These are phyloP conservation scores for Chalciporus pseudorubinellus DNA, from an alignment of 768 basidiomycete genomes.

Conservation along the genomic window DNA sequence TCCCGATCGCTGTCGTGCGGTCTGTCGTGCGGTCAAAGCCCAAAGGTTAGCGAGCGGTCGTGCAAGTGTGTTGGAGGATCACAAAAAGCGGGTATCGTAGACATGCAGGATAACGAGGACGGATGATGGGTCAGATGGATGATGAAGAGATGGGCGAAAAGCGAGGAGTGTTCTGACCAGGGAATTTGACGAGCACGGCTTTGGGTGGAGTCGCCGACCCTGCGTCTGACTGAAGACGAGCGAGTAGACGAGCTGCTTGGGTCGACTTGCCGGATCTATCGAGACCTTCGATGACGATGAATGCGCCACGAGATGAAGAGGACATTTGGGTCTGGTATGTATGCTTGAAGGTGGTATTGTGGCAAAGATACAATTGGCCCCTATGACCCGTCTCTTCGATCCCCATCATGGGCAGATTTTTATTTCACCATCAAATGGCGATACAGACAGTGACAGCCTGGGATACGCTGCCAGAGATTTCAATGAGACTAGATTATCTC, in stretches of 20 bases:
- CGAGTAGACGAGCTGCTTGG: slow-evolving; percentile 63
- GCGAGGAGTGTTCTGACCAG: slow-evolving; percentile 52
- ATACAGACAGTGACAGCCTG: too few relatives aligned
- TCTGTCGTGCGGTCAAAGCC: slow-evolving; percentile 46
- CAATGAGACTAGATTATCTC: too few relatives aligned
- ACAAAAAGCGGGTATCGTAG: neutral
- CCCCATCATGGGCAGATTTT: neutral
- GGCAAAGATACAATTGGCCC: too few relatives aligned
- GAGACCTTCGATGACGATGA: slow-evolving; percentile 95
- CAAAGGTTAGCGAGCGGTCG: neutral
- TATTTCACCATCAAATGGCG: too few relatives aligned
- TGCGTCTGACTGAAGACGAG: slow-evolving; percentile 44
- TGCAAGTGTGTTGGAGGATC: neutral
- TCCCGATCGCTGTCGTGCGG: slow-evolving; percentile 85
- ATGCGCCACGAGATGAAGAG: slow-evolving; percentile 53
- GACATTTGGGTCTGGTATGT: slow-evolving; percentile 10
- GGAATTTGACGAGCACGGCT: slow-evolving; percentile 78
- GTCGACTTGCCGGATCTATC: slow-evolving; percentile 95
- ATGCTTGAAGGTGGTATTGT: too few relatives aligned
- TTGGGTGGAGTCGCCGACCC: slow-evolving; percentile 3
- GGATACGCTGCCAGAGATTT: too few relatives aligned
- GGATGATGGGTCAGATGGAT: slow-evolving; percentile 3
- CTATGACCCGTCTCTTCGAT: neutral
- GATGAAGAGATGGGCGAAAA: neutral
- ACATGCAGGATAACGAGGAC: neutral